phyloP scores from a whole-genome alignment of 2,329 filamentous ascomycete genomes.

The Trichoderma sp. region DNA sequence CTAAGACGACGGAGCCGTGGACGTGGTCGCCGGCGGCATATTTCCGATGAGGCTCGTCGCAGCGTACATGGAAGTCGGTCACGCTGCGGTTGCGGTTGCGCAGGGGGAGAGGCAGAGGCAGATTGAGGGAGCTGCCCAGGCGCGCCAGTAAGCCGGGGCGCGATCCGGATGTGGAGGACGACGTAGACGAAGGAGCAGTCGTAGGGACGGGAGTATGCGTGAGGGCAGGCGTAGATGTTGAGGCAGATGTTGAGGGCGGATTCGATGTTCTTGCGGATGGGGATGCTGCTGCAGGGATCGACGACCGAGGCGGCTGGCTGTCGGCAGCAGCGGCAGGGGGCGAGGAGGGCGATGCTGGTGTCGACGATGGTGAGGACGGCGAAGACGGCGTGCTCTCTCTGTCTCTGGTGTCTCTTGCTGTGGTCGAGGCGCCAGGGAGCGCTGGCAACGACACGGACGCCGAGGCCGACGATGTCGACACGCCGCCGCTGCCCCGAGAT shows the following conservation, averaged over 20 bases:
- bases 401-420: not conserved
- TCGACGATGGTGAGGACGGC: conserved; percentile 20
- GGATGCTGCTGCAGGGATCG: not conserved
- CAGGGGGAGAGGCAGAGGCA: conserved; percentile 47
- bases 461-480: conserved; percentile 25
- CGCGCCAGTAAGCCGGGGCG: conserved; percentile 49
- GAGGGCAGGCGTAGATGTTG: not conserved
- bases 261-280: not conserved
- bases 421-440: conserved; percentile 14
- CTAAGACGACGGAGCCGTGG: conserved; percentile 68
- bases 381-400: not conserved
- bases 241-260: not conserved
- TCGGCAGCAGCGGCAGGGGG: not conserved
- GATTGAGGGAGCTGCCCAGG: conserved; percentile 43
- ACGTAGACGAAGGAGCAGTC: not conserved
- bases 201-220: not conserved
- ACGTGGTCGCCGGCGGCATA: conserved; percentile 75
- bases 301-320: not conserved
- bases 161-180: conserved; percentile 35
- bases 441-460: conserved; percentile 25
- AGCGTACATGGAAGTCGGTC: conserved; percentile 74
- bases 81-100: conserved; percentile 60
- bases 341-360: conserved; percentile 23
- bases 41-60: conserved; percentile 73
- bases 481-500: conserved; percentile 23